phyloP scores from a whole-genome alignment of 139 green algal genomes.

The Picochlorum sp. region DNA sequence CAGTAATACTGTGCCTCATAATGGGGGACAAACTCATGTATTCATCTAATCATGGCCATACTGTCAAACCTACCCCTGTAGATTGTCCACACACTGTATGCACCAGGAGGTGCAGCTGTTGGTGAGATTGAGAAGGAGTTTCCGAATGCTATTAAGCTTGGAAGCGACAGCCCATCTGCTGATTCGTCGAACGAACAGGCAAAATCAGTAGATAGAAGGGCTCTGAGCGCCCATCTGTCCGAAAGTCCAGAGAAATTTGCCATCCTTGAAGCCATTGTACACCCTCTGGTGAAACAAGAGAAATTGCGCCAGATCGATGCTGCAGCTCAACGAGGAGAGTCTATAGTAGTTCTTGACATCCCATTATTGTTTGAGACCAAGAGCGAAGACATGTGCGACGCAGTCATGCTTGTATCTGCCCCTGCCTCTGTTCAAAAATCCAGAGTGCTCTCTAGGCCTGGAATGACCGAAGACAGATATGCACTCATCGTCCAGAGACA shows the following conservation, averaged over 20 bases:
- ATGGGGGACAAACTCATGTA: too few species aligned
- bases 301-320: constrained; percentile 32
- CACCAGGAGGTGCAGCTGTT: constrained; percentile 7
- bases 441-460: constrained; percentile 62
- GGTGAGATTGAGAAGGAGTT: constrained; percentile 4
- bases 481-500: constrained; percentile 59
- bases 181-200: neutral
- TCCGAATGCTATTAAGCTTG: neutral
- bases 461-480: constrained; percentile 68
- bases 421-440: constrained; percentile 43
- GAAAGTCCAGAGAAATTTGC: constrained; percentile 37
- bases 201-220: neutral
- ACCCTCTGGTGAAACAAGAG: constrained; percentile 62
- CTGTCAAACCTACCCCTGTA: neutral
- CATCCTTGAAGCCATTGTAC: constrained; percentile 65
- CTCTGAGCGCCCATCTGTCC: constrained; percentile 18
- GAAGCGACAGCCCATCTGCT: neutral
- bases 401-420: constrained; percentile 61
- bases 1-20: too few species aligned
- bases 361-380: constrained; percentile 77
- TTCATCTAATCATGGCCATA: too few species aligned
- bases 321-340: constrained; percentile 3
- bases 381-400: constrained; percentile 38
- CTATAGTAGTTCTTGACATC: constrained; percentile 72
- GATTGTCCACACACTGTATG: constrained; percentile 16